These are phyloP conservation scores for Psophocarpus tetragonolobus DNA, from an alignment of 306 rosid genomes.

Conservation along the genomic window DNA sequence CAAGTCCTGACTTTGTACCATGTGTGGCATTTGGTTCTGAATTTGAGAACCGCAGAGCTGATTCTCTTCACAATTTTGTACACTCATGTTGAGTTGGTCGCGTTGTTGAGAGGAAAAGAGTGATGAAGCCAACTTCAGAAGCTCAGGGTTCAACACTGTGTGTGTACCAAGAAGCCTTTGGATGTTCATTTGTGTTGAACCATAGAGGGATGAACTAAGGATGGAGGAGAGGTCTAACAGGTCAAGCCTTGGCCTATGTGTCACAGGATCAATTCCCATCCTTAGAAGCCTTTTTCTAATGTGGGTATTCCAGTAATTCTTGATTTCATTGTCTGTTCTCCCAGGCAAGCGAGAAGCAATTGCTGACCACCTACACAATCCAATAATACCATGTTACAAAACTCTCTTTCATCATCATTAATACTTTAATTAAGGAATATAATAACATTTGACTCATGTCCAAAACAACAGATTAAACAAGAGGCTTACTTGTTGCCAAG, in stretches of 20 bases:
- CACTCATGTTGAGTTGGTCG: not conserved
- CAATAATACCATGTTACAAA: not conserved
- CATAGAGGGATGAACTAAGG: conserved; percentile 50
- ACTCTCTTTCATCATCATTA: not conserved
- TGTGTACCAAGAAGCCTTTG: conserved; percentile 52
- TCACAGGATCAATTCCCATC: conserved; percentile 96
- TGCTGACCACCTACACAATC: conserved; percentile 71
- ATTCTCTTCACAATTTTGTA: conserved; percentile 27
- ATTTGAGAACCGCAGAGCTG: conserved; percentile 37
- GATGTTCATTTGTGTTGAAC: conserved; percentile 48
- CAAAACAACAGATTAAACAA: not conserved
- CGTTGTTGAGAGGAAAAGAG: conserved; percentile 47
- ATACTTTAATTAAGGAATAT: not conserved
- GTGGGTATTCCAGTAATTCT: conserved; percentile 95
- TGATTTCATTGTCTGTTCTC: conserved; percentile 91
- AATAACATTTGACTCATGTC: not conserved
- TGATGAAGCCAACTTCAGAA: conserved; percentile 68
- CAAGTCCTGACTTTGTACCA: not conserved
- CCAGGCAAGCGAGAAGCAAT: conserved; percentile 86
- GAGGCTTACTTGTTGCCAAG: conserved; percentile 80
- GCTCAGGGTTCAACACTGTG: conserved; percentile 60
- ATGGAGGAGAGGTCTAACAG: conserved; percentile 73
- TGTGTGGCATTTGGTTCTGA: conserved; percentile 26
- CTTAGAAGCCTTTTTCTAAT: conserved; percentile 78
- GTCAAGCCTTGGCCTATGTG: conserved; percentile 80